Evolutionary conservation across 192 early-diverging fungal species (phyloP), one percentile per base, ranked within the genome.

Genomic region (Entophlyctis helioformis): DNA sequence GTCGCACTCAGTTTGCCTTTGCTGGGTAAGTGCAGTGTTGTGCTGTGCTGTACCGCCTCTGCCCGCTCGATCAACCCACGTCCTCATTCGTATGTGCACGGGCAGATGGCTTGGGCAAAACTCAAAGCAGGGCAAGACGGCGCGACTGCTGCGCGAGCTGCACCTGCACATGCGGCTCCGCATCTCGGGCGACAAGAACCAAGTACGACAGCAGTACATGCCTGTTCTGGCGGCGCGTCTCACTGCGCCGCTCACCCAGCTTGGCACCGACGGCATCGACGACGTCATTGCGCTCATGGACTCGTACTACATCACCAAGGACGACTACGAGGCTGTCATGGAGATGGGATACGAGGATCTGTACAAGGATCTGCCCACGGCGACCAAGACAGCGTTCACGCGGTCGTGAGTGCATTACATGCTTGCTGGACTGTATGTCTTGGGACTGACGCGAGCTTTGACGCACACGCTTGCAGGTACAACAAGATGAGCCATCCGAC

Each of bases 231-330:
- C 63, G 27, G 57, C 62, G 3, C 53, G 50, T 12, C 37, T 89
- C 2, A 69, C 67, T 1, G 36, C 43, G n/a, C 86, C 80, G 24
- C 46, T 85, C 21, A 33, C 74, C 3, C 39, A 69, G 18, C 41
- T 53, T 2, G 64, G 50, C 49, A 46, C 18, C 55, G 78, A 69
- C 7, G 84, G 76, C 0, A 77, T 87, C 28, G 57, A 62, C 3
- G 64, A 78, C 7, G 81, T 90, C n/a, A 83, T 96, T 23, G 49
- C 81, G 8, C 56, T 72, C 5, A 91, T 99, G 89, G 91, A 99
- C 51, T 74, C 78, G 12, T 99, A 99, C 62, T 89, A 83, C 44
- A 60, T 99, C 40, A 83, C 62, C 50, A 81, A 80, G 52, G 93
- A 97, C 31, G 80, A 89, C 53, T 81, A 80, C 62, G 91, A 96